Percentiles rank a stretch among this genome's conserved stretches.
These are phyloP conservation scores for Phytophthora constricta DNA, from an alignment of 352 stramenopile species.

Conservation along the genomic window DNA sequence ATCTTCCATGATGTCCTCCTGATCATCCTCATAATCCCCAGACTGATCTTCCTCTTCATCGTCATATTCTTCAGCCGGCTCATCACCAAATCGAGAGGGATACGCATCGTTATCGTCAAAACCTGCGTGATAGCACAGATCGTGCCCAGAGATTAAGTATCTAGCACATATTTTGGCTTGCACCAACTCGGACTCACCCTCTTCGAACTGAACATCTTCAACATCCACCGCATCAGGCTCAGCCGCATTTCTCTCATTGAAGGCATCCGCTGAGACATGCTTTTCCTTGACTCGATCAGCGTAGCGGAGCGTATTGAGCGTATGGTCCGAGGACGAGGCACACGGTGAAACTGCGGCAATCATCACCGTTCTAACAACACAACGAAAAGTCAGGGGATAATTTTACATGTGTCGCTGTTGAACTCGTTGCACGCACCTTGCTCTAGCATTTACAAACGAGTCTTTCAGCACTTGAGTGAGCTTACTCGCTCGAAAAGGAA, in stretches of 20 bases:
- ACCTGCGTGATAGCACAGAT: slow-evolving; percentile 6
- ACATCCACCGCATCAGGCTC: slow-evolving; percentile 51
- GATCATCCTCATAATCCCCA: slow-evolving; percentile 30
- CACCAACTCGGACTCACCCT: slow-evolving; percentile 32
- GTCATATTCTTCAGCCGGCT: slow-evolving; percentile 34
- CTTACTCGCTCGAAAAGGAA: slow-evolving; percentile 96
- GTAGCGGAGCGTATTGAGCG: slow-evolving; percentile 97
- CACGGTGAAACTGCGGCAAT: slow-evolving; percentile 95
- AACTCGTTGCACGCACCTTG: slow-evolving; percentile 45
- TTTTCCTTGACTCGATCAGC: slow-evolving; percentile 98
- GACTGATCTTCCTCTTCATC: slow-evolving; percentile 33
- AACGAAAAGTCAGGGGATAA: neutral
- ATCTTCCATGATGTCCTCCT: slow-evolving; percentile 25
- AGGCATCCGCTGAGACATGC: slow-evolving; percentile 74
- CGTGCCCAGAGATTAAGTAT: slow-evolving; percentile 2
- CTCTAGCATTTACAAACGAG: slow-evolving; percentile 95
- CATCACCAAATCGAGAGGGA: slow-evolving; percentile 34
- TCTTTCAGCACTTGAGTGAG: slow-evolving; percentile 99
- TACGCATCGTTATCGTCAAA: slow-evolving; percentile 38
- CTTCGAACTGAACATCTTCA: slow-evolving; percentile 67
- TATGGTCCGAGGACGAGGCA: slow-evolving; percentile 94
- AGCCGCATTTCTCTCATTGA: slow-evolving; percentile 45
- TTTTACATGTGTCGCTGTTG: neutral
- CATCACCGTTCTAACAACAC: slow-evolving; percentile 91
- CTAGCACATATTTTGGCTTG: neutral